Conservation (phyloP, 805 yeast species). For the Candida chauliodis region DNA sequence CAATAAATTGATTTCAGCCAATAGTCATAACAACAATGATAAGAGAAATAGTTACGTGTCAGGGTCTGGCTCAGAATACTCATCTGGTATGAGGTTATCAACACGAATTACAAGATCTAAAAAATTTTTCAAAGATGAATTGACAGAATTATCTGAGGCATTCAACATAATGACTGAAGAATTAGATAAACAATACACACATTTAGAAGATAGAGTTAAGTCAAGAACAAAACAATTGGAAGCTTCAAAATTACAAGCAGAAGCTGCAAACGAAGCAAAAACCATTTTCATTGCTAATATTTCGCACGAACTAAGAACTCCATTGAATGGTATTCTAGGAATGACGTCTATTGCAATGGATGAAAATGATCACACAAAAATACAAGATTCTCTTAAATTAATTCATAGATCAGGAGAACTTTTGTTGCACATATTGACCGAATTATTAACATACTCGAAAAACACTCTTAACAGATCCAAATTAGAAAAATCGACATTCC, state of each 20-base stretch:
- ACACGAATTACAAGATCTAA: conserved; percentile 32
- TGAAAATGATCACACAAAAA: conserved; percentile 64
- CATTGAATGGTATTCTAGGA: conserved; percentile 92
- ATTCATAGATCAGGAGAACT: conserved; percentile 91
- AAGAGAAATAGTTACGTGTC: conserved; percentile 25
- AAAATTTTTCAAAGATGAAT: conserved; percentile 70
- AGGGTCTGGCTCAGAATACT: conserved; percentile 33
- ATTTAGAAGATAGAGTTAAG: conserved; percentile 82
- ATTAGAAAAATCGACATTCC: conserved; percentile 79
- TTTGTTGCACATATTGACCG: conserved; percentile 83
- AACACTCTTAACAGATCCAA: conserved; percentile 82
- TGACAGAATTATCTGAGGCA: conserved; percentile 82
- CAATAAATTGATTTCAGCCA: conserved; percentile 1
- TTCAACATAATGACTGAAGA: conserved; percentile 91
- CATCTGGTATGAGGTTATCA: conserved; percentile 39
- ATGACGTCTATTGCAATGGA: conserved; percentile 94
- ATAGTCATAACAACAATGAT: conserved; percentile 10
- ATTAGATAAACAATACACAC: conserved; percentile 75
- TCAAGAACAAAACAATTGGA: conserved; percentile 86
- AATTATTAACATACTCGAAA: conserved; percentile 85
- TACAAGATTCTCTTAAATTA: conserved; percentile 72
- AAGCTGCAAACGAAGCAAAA: conserved; percentile 94
- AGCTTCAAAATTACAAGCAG: conserved; percentile 84
- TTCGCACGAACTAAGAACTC: conserved; percentile 77
- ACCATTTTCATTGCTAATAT: conserved; percentile 45